Conservation (phyloP, 2,329 filamentous ascomycete genomes). For the Talaromyces sp. region DNA sequence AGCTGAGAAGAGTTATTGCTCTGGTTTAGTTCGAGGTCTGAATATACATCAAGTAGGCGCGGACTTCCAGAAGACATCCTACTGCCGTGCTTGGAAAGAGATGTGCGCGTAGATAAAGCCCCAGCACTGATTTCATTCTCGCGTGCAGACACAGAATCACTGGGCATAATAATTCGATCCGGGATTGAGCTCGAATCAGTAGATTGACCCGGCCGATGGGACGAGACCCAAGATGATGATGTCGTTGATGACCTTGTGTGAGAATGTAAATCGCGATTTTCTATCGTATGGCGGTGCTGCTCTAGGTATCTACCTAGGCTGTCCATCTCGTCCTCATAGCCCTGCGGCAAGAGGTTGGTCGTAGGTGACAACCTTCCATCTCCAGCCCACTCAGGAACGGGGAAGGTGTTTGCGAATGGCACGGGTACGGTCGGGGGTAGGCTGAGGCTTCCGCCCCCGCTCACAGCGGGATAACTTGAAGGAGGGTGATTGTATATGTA, state of each 20-base stretch:
- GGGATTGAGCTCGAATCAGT: not conserved
- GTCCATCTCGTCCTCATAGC: not conserved
- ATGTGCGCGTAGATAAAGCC: not conserved
- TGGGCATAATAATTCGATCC: not conserved
- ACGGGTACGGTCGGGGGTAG: not conserved
- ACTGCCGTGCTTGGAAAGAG: not conserved
- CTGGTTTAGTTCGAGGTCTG: not conserved
- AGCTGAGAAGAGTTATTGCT: not conserved
- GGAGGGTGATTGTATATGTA: not conserved
- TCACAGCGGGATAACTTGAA: not conserved
- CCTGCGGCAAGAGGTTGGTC: not conserved
- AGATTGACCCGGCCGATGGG: not conserved
- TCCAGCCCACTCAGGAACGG: not conserved
- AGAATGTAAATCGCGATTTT: not conserved
- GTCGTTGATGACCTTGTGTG: not conserved
- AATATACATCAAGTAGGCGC: not conserved
- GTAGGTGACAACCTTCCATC: not conserved
- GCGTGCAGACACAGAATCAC: not conserved
- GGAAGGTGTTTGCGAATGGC: not conserved
- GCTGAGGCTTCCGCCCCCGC: too few species aligned
- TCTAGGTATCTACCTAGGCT: not conserved
- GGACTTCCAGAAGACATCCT: not conserved
- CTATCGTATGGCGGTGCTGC: not conserved
- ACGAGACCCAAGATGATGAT: not conserved
- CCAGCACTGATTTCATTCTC: not conserved